A percentile compares a stretch with the other conserved stretches of the same genome.
These are phyloP conservation scores for Trypanosoma theileri DNA, from an alignment of 208 protist genomes.

Conservation along the genomic window DNA sequence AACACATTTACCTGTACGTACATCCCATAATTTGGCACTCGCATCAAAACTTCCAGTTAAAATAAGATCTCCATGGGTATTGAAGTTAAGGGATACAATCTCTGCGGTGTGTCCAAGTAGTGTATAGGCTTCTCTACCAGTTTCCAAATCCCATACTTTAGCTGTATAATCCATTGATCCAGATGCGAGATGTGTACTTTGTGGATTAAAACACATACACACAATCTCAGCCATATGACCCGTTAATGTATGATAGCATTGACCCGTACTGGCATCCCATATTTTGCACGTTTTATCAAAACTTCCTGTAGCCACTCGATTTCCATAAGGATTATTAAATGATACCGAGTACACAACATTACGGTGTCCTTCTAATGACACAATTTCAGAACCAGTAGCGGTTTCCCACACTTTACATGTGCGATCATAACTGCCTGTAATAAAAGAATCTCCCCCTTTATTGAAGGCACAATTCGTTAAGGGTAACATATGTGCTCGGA, in stretches of 20 bases:
- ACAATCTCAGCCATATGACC: conserved; percentile 96
- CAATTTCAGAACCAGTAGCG: conserved; percentile 88
- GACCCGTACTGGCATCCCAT: conserved; percentile 89
- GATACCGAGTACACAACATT: conserved; percentile 96
- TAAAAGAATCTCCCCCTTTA: conserved; percentile 93
- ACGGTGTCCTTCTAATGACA: conserved; percentile 93
- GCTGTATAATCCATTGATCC: conserved; percentile 96
- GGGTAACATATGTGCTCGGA: conserved; percentile 95
- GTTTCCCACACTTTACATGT: conserved; percentile 97
- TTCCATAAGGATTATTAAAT: conserved; percentile 96
- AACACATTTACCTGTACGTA: conserved; percentile 79
- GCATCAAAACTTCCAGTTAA: conserved; percentile 95
- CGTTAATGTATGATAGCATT: conserved; percentile 88
- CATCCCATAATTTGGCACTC: conserved; percentile 94
- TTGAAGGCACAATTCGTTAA: conserved; percentile 98
- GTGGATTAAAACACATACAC: conserved; percentile 93
- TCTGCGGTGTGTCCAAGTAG: conserved; percentile 93
- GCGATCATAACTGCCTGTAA: conserved; percentile 95
- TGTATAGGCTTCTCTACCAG: conserved; percentile 86
- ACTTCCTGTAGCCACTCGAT: conserved; percentile 94
- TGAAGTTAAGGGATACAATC: conserved; percentile 94
- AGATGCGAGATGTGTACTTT: conserved; percentile 90
- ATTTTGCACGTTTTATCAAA: conserved; percentile 97
- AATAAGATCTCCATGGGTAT: conserved; percentile 85
- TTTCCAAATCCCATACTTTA: conserved; percentile 94